These are phyloP conservation scores for Penicillium cataractarum DNA, from an alignment of 495 filamentous ascomycete species.

Conservation along the genomic window DNA sequence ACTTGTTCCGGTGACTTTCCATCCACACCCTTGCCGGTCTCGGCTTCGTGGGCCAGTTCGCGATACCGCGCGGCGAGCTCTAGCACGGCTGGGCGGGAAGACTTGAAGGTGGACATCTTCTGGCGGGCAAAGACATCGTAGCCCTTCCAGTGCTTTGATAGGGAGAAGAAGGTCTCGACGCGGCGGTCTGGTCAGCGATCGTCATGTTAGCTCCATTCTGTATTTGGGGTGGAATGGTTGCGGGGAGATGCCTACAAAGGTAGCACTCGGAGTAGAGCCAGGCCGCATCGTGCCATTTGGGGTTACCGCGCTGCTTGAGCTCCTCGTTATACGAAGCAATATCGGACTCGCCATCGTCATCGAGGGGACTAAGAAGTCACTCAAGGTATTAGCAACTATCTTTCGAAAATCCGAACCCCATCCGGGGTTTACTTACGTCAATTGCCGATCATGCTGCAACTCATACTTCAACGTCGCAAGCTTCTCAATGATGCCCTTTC, in stretches of 20 bases:
- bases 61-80: constrained; percentile 82
- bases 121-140: constrained; percentile 92
- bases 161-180: constrained; percentile 72
- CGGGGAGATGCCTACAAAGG: constrained; percentile 68
- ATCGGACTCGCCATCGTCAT: constrained; percentile 79
- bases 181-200: constrained; percentile 57
- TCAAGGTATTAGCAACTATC: neutral
- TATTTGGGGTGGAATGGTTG: neutral
- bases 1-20: constrained; percentile 50
- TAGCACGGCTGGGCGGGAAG: constrained; percentile 86
- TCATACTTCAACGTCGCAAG: constrained; percentile 91
- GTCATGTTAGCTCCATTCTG: constrained; percentile 20
- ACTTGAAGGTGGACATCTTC: constrained; percentile 91
- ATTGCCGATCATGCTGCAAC: constrained; percentile 81
- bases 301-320: constrained; percentile 71
- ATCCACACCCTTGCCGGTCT: constrained; percentile 36
- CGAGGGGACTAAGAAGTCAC: constrained; percentile 64
- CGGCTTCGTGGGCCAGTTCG: constrained; percentile 61
- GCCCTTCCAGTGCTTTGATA: constrained; percentile 81
- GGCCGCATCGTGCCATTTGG: constrained; percentile 78
- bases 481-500: constrained; percentile 80
- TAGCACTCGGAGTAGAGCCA: constrained; percentile 97
- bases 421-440: constrained; percentile 62
- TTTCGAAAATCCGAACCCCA: neutral
- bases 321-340: constrained; percentile 85